Evolutionary conservation across 768 basidiomycete genomes (phyloP), one percentile per base, ranked within the genome.

Genomic region (Kwoniella sp.): DNA sequence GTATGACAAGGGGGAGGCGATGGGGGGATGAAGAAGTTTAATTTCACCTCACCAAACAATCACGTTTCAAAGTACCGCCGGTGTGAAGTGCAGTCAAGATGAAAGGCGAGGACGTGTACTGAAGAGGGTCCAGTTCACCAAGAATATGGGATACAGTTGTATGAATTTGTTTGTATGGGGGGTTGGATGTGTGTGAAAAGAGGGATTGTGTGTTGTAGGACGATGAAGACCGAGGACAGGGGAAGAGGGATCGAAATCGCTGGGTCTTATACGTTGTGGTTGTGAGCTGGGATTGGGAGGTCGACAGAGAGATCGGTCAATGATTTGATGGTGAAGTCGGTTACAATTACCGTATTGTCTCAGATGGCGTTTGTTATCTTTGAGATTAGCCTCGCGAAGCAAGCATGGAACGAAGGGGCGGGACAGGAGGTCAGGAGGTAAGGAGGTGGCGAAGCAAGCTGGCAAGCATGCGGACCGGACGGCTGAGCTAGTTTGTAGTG

Each of bases 61-160:
- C 55, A 58, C 55, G 63, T 65, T 65, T 65, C 63, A 65, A 59
- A 65, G 63, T 58, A 59, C 63, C 57, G 56, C 37, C 63, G 62
- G 62, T 51, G 55, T 52, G 37, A 13, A 56, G 55, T 2, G 20
- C 13, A 25, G 56, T 7, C 7, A 20, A 48, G 34, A 48, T 29
- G 37, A 41, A 57, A n/a, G 37, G 34, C n/a, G 56, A 58, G 56
- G 56, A 26, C 22, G 31, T 58, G 56, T 58, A 22, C 22, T n/a
- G 29, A 31, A 29, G 54, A 55, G 31, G 31, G 54, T 11, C 8
- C 8, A 25, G 23, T 30, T 30, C 28, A 29, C 4, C 28, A 55
- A 31, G 37, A 26, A 64, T 51, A 45, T 48, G 62, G 25, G 51
- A 55, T 28, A 30, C 15, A 45, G 29, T 38, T 62, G 52, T 62